These are phyloP conservation scores for Kuraishia molischiana DNA, from an alignment of 805 yeast genomes.

Conservation along the genomic window DNA sequence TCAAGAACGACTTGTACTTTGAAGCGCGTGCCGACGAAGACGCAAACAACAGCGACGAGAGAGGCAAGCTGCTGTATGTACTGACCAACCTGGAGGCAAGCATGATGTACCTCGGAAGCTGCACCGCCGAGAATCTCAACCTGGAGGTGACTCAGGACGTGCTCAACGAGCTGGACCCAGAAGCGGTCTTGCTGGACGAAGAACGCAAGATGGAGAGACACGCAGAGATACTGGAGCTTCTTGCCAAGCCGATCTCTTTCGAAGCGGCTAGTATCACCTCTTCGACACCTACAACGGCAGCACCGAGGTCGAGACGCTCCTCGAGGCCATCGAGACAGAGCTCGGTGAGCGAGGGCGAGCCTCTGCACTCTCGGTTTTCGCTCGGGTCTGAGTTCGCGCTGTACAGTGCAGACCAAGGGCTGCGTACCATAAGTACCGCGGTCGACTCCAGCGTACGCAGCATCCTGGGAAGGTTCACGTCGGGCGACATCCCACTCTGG, in stretches of 20 bases:
- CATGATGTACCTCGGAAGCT: conserved; percentile 21
- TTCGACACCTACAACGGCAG: background rate
- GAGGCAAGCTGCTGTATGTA: conserved; percentile 22
- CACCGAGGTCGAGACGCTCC: background rate
- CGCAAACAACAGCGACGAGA: conserved; percentile 14
- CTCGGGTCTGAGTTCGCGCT: conserved; percentile 13
- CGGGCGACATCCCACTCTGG: conserved; percentile 10
- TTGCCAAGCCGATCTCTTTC: conserved; percentile 2
- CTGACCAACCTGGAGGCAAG: conserved; percentile 26
- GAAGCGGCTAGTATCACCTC: background rate
- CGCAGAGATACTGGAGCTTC: background rate
- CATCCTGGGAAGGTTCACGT: conserved; percentile 22
- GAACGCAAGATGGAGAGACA: background rate
- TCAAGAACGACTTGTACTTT: conserved; percentile 18
- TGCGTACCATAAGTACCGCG: conserved; percentile 21
- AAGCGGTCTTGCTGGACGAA: background rate
- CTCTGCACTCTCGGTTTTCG: background rate
- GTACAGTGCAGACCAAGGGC: conserved; percentile 25
- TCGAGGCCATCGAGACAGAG: background rate
- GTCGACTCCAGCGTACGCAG: conserved; percentile 23
- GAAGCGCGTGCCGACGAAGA: conserved; percentile 4
- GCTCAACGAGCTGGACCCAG: conserved; percentile 3
- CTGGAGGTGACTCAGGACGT: conserved; percentile 10
- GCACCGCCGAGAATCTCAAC: conserved; percentile 19
- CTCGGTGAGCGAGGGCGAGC: background rate